These are phyloP conservation scores for Geotrichum fermentans DNA, from an alignment of 1,139 yeast species.

Conservation along the genomic window DNA sequence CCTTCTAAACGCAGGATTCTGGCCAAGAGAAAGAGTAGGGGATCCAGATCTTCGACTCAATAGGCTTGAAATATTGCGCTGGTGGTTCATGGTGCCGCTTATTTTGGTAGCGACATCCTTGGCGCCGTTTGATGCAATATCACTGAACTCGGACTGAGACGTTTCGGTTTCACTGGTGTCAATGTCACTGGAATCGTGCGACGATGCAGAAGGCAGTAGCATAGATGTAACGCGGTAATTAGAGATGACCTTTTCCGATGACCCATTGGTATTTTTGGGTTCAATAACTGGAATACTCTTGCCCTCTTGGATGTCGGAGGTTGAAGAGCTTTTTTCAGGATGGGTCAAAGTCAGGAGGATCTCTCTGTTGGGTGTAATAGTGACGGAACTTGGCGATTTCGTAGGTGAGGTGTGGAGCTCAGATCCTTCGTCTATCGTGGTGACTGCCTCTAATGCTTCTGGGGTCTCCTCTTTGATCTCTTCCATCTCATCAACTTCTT, in stretches of 20 bases:
- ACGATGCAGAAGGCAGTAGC: neutral
- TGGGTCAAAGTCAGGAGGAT: too few species aligned
- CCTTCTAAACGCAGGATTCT: slow-evolving; percentile 11
- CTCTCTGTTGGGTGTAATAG: slow-evolving; percentile 16
- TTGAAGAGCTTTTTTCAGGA: too few species aligned
- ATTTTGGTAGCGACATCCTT: neutral
- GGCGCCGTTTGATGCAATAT: neutral
- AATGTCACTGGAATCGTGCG: neutral
- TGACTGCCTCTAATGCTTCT: neutral
- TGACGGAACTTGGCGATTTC: slow-evolving; percentile 16
- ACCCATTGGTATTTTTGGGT: too few species aligned
- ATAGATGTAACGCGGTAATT: too few species aligned
- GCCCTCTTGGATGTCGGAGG: too few species aligned
- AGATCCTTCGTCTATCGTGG: neutral
- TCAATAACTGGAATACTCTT: too few species aligned
- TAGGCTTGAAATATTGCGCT: slow-evolving; percentile 14
- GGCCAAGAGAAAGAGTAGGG: slow-evolving; percentile 12
- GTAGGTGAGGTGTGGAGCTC: slow-evolving; percentile 9
- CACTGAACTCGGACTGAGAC: slow-evolving; percentile 7
- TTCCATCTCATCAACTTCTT: neutral
- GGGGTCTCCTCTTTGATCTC: neutral
- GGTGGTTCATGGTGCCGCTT: slow-evolving; percentile 3
- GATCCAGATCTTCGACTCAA: slow-evolving; percentile 16
- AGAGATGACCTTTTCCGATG: neutral
- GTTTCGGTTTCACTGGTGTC: slow-evolving; percentile 5